Evolutionary conservation across 2,329 filamentous ascomycete species (phyloP).

Genomic region (Malbranchea zuffiana): DNA sequence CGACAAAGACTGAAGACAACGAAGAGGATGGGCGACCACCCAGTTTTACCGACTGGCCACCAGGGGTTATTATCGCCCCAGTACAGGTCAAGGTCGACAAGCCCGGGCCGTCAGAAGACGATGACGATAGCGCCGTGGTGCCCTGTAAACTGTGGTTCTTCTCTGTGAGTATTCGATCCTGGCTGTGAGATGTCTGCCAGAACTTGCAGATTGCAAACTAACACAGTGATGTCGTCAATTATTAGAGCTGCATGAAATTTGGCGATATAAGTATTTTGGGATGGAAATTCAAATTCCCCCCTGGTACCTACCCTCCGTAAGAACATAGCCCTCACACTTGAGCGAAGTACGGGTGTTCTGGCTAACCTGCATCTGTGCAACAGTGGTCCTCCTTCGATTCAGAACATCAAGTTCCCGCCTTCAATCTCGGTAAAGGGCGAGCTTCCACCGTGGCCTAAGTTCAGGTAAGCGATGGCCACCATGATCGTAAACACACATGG

Average conservation of each 20-base stretch:
- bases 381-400: constrained; percentile 10
- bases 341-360: not conserved
- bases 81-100: constrained; percentile 7
- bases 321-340: not conserved
- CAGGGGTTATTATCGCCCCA: constrained; percentile 6
- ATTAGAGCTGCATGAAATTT: constrained; percentile 9
- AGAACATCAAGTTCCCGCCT: constrained; percentile 9
- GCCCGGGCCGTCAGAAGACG: constrained; percentile 5
- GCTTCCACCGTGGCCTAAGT: constrained; percentile 11
- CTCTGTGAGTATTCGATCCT: constrained; percentile 5
- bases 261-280: constrained; percentile 7
- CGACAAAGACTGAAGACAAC: not conserved
- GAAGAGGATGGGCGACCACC: not conserved
- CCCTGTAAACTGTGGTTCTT: constrained; percentile 12
- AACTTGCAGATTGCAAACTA: constrained; percentile 4
- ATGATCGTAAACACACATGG: not conserved
- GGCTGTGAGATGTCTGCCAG: not conserved
- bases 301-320: constrained; percentile 12
- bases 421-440: constrained; percentile 7
- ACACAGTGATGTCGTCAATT: constrained; percentile 3
- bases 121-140: constrained; percentile 6
- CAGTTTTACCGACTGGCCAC: constrained; percentile 8
- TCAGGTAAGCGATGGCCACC: constrained; percentile 7
- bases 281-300: constrained; percentile 10
- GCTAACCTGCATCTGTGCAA: constrained; percentile 2